Evolutionary conservation across 2,329 filamentous ascomycete species (phyloP), one percentile per base, ranked within the genome.

Genomic region (Colletotrichum trifolii): DNA sequence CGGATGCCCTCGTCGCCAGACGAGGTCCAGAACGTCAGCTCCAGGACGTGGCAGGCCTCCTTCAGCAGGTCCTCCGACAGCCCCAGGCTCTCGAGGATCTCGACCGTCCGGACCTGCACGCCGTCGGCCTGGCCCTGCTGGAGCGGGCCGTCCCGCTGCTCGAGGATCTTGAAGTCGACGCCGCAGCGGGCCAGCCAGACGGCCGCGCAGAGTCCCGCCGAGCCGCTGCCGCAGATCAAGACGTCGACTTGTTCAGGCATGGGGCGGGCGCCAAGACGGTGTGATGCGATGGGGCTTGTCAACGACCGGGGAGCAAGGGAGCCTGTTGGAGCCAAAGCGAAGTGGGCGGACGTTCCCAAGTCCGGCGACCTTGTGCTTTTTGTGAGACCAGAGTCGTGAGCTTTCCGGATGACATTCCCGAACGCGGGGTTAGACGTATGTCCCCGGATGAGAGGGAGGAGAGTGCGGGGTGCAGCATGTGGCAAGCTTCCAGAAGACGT

Each of bases 71-170:
- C 76, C 49, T 86, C 84, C 2, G 81, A 79, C 4, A 89, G 79
- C 1, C 81, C 84, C 38, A 89, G 86, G 48, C 83, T 85, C 69
- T 89, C 86, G 54, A 88, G 87, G 25, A 89, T 82, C 72, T 89
- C 87, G 12, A 89, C 85, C 0, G 86, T 87, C 2, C 86, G 84
- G 60, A 83, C 85, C 73, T 88, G 85, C 15, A 88, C 84, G 2
- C 87, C 86, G 65, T 91, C 89, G 12, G 89, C 89, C 73, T 91
- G 87, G 3, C 88, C 88, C 8, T 63, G 63, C 42, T 53, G 34
- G 10, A 65, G 58, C 13, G 59, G 46, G 8, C 58, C 63, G 8
- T 56, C 52, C 7, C 63, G 58, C 3, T 47, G 25, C 53, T 83
- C 81, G n/a, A 83, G 72, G 42, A 82, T 78, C 15, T 80, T 76